Evolutionary conservation across 1,139 yeast genomes (phyloP).

Genomic region (Kodamaea plutei): DNA sequence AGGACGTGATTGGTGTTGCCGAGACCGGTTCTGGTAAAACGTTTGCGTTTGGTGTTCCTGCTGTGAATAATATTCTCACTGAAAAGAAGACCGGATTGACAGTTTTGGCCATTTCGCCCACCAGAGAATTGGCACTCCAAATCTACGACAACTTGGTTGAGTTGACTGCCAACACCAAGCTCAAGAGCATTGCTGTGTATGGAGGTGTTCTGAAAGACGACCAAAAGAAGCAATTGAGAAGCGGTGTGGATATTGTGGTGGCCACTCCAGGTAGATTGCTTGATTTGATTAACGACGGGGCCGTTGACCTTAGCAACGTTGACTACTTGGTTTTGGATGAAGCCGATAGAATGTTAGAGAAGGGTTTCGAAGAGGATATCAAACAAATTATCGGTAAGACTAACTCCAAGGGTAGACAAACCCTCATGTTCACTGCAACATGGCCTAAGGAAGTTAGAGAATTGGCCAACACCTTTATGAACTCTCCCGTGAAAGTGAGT

Average conservation of each 20-base stretch:
- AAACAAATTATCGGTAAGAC: constrained; percentile 68
- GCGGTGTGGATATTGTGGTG: constrained; percentile 65
- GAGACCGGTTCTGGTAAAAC: constrained; percentile 99
- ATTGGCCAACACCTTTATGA: constrained; percentile 83
- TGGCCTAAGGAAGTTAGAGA: constrained; percentile 94
- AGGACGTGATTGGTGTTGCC: constrained; percentile 95
- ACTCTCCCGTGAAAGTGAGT: constrained; percentile 75
- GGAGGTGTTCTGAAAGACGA: constrained; percentile 98
- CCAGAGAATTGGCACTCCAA: constrained; percentile 95
- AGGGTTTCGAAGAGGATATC: constrained; percentile 95
- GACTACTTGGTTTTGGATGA: constrained; percentile 88
- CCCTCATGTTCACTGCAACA: constrained; percentile 86
- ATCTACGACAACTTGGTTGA: constrained; percentile 77
- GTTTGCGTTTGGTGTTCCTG: constrained; percentile 96
- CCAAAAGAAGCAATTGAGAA: constrained; percentile 66
- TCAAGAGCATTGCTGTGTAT: constrained; percentile 80
- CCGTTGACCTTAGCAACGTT: constrained; percentile 63
- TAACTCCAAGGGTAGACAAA: constrained; percentile 53
- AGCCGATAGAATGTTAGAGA: constrained; percentile 97
- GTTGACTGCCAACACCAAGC: constrained; percentile 56
- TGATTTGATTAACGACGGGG: constrained; percentile 87
- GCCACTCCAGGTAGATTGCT: constrained; percentile 97
- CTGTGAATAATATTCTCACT: constrained; percentile 64
- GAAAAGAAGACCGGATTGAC: constrained; percentile 50
- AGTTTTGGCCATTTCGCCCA: constrained; percentile 88